Evolutionary conservation across 306 rosid species (phyloP).

Genomic region (Citrullus mucosospermus): DNA sequence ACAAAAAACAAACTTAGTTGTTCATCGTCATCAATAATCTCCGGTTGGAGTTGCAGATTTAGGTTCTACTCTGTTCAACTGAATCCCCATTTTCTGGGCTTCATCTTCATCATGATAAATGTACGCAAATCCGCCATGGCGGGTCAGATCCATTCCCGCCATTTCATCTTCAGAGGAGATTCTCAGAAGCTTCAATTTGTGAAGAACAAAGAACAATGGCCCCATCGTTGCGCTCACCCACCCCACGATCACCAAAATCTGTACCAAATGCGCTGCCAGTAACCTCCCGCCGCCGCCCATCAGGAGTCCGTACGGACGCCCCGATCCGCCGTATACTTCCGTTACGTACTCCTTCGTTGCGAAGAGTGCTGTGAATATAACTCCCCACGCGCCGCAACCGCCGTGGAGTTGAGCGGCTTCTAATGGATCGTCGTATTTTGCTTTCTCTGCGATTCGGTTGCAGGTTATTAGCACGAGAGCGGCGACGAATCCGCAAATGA

Average conservation of each 20-base stretch:
- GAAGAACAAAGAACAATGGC: slow-evolving; percentile 43
- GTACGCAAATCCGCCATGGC: slow-evolving; percentile 92
- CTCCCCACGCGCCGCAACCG: slow-evolving; percentile 96
- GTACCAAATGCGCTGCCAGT: slow-evolving; percentile 58
- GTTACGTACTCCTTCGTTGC: slow-evolving; percentile 54
- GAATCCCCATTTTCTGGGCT: slow-evolving; percentile 6
- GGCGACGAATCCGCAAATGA: slow-evolving; percentile 70
- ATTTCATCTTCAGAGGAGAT: slow-evolving; percentile 65
- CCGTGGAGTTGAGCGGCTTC: slow-evolving; percentile 95
- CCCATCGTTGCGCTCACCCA: slow-evolving; percentile 97
- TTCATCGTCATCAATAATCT: background rate
- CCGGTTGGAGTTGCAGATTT: slow-evolving; percentile 10
- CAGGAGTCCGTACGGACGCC: slow-evolving; percentile 41
- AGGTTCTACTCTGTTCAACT: slow-evolving; percentile 37
- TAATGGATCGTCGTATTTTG: slow-evolving; percentile 51
- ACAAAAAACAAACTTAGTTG: too few relatives aligned
- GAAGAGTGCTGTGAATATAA: slow-evolving; percentile 69
- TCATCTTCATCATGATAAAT: slow-evolving; percentile 42
- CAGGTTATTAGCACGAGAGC: slow-evolving; percentile 43
- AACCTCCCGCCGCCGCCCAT: slow-evolving; percentile 77
- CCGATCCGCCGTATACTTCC: slow-evolving; percentile 34
- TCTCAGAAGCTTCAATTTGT: slow-evolving; percentile 49
- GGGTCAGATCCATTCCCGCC: slow-evolving; percentile 93
- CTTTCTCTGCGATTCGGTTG: slow-evolving; percentile 53
- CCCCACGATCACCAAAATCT: slow-evolving; percentile 54